phyloP scores from a whole-genome alignment of 1,284 basidiomycete species.

The Cutaneotrichosporon sp. region DNA sequence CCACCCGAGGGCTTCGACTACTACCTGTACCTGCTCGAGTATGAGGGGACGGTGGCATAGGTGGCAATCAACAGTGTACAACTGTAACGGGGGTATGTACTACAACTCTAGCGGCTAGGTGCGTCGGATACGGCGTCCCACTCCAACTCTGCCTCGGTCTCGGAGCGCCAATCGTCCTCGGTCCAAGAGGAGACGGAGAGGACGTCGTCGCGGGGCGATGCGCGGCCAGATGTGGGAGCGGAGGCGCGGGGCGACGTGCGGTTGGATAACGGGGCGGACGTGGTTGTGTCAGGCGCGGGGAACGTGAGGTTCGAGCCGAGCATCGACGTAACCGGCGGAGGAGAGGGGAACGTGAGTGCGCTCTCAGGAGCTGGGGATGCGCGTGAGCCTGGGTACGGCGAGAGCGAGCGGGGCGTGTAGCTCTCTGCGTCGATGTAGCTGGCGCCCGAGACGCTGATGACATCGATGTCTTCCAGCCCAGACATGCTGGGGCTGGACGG shows the following conservation, averaged over 20 bases:
- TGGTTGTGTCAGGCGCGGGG: conserved; percentile 8
- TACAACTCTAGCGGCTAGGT: not conserved
- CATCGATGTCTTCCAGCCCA: conserved; percentile 16
- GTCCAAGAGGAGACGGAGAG: conserved; percentile 17
- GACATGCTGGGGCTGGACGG: not conserved
- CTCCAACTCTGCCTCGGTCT: conserved; percentile 9
- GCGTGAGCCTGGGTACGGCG: not conserved
- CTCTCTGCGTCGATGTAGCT: conserved; percentile 25
- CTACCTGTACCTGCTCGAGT: conserved; percentile 66
- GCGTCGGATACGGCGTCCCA: conserved; percentile 23
- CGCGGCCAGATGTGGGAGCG: not conserved
- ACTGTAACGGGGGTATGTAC: conserved; percentile 9
- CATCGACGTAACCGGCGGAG: not conserved
- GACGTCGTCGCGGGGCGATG: not conserved
- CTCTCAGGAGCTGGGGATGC: not conserved
- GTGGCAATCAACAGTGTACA: conserved; percentile 9
- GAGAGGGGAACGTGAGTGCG: conserved; percentile 4
- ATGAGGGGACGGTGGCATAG: conserved; percentile 1
- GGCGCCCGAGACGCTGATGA: conserved; percentile 19
- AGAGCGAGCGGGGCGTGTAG: conserved; percentile 23
- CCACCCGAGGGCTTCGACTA: conserved; percentile 76
- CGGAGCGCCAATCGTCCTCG: conserved; percentile 19
- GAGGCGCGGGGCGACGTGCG: conserved; percentile 4
- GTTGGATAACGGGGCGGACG: not conserved
- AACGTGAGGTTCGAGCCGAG: conserved; percentile 4